These are phyloP conservation scores for Hansenula sp. DNA, from an alignment of 1,139 yeast genomes.

Conservation along the genomic window DNA sequence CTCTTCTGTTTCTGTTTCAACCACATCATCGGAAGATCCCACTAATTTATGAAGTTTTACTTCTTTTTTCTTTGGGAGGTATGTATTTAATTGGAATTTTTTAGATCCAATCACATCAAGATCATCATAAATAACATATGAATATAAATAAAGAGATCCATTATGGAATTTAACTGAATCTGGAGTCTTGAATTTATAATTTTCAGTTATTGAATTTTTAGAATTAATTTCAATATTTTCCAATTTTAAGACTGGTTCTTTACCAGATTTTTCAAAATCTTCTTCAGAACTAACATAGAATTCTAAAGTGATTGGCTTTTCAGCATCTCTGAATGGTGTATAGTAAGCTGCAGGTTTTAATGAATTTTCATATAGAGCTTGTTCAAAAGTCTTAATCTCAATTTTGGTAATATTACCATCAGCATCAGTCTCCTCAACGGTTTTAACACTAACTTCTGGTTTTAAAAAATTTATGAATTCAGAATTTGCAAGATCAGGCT, in stretches of 20 bases:
- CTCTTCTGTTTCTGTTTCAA: conserved; percentile 10
- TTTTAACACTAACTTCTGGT: conserved; percentile 10
- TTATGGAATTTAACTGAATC: conserved; percentile 20
- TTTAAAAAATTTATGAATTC: conserved; percentile 7
- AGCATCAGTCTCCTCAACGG: conserved; percentile 4
- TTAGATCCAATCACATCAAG: conserved; percentile 16
- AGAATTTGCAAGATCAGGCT: conserved; percentile 10
- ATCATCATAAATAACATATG: conserved; percentile 18
- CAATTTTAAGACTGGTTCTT: conserved; percentile 7
- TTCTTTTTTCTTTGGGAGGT: conserved; percentile 22
- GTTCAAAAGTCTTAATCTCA: conserved; percentile 14
- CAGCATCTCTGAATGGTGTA: conserved; percentile 17
- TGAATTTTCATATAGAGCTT: conserved; percentile 21
- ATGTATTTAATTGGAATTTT: conserved; percentile 21
- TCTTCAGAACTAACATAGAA: conserved; percentile 16
- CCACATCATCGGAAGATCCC: conserved; percentile 20
- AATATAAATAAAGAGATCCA: conserved; percentile 28
- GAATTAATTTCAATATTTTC: conserved; percentile 8
- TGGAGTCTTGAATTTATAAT: conserved; percentile 9
- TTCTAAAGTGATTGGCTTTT: conserved; percentile 11
- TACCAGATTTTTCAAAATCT: conserved; percentile 1
- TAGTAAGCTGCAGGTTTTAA: conserved; percentile 11
- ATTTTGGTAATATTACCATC: conserved; percentile 9
- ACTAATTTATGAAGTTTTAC: conserved; percentile 28
- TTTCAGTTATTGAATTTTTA: conserved; percentile 8